Conservation (phyloP, 768 basidiomycete species). For the Russula brevipes region DNA sequence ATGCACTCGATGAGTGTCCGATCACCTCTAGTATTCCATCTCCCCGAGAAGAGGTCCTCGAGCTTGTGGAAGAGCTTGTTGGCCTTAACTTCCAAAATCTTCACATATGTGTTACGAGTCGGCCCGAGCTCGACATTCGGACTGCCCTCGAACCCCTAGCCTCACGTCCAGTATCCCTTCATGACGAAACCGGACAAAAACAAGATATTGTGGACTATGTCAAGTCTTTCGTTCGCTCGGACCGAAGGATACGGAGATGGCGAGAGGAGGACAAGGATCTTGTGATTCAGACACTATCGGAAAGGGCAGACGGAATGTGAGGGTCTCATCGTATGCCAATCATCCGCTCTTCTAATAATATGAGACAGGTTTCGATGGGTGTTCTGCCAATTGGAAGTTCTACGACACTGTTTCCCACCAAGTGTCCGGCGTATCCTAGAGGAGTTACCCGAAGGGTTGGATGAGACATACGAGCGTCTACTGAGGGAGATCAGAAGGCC, state of each 20-base stretch:
- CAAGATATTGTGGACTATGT: not conserved
- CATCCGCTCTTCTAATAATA: not conserved
- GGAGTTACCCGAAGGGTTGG: not conserved
- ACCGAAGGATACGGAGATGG: not conserved
- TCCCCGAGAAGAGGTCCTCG: not conserved
- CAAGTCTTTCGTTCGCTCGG: not conserved
- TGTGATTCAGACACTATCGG: not conserved
- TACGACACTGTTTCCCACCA: not conserved
- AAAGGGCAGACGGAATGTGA: slow-evolving; percentile 2
- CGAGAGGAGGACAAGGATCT: not conserved
- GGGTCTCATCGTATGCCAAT: not conserved
- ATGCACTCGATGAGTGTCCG: slow-evolving; percentile 2
- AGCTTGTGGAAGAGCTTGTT: not conserved
- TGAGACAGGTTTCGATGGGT: not conserved
- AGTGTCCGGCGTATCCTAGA: slow-evolving; percentile 2
- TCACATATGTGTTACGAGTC: slow-evolving; percentile 4
- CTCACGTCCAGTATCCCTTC: not conserved
- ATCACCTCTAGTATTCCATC: not conserved
- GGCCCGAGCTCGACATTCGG: slow-evolving; percentile 9
- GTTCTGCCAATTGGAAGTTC: not conserved
- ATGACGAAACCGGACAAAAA: not conserved
- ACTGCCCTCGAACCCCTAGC: not conserved
- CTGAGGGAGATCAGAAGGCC: not conserved
- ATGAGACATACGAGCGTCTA: slow-evolving; percentile 9
- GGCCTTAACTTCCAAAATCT: not conserved